These are phyloP conservation scores for Elsinoe batatas DNA, from an alignment of 2,329 filamentous ascomycete species.

Conservation along the genomic window DNA sequence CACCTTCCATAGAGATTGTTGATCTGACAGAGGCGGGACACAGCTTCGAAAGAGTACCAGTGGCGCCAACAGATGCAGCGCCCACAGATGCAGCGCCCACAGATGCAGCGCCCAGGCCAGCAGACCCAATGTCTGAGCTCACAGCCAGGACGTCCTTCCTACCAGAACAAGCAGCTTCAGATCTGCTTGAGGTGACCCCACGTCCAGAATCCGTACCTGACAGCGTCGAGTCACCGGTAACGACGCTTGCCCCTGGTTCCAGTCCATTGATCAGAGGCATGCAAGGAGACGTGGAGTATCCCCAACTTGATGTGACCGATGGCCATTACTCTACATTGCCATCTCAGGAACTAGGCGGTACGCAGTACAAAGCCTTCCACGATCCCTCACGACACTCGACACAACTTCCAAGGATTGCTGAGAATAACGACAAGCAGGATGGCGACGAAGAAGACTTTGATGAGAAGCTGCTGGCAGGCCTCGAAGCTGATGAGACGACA, in stretches of 20 bases:
- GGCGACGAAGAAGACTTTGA: background rate
- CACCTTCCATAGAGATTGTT: background rate
- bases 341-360: slow-evolving; percentile 1
- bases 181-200: background rate
- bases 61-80: background rate
- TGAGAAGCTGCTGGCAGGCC: background rate
- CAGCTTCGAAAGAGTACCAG: background rate
- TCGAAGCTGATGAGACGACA: background rate
- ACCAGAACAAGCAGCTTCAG: slow-evolving; percentile 3
- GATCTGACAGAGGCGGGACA: background rate
- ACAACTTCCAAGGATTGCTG: background rate
- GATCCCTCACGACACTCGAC: background rate
- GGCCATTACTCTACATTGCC: background rate
- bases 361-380: background rate
- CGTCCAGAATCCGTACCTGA: slow-evolving; percentile 14
- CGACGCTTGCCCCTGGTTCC: slow-evolving; percentile 2
- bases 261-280: background rate
- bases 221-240: slow-evolving; percentile 8
- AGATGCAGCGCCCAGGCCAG: background rate
- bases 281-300: too few species aligned
- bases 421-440: background rate
- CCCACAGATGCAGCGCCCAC: background rate
- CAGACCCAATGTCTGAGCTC: too few species aligned
- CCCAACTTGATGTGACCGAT: background rate
- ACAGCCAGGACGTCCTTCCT: background rate